phyloP scores from a whole-genome alignment of 352 stramenopile genomes.

The Saprolegnia parasitica region DNA sequence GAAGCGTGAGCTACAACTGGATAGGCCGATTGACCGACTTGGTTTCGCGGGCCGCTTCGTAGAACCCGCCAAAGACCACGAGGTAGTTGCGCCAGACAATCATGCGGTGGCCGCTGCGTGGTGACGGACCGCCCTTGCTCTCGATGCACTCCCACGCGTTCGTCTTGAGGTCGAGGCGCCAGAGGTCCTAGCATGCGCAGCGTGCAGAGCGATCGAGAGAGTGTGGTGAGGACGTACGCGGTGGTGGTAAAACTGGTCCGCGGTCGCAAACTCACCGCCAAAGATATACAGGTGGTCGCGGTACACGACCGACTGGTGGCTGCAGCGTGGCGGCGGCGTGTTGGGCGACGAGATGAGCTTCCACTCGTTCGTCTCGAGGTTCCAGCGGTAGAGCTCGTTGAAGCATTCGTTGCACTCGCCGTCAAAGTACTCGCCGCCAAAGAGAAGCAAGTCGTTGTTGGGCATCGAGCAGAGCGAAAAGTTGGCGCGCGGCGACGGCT shows the following conservation, averaged over 20 bases:
- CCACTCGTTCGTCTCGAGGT: conserved; percentile 85
- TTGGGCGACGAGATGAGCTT: conserved; percentile 86
- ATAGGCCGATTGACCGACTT: conserved; percentile 39
- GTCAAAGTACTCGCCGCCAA: conserved; percentile 98
- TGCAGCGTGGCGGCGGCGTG: conserved; percentile 88
- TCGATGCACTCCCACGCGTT: conserved; percentile 93
- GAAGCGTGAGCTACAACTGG: conserved; percentile 18
- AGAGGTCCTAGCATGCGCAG: conserved; percentile 61
- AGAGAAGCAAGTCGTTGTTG: conserved; percentile 80
- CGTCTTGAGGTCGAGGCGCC: conserved; percentile 89
- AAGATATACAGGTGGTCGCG: conserved; percentile 96
- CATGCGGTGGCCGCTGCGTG: conserved; percentile 90
- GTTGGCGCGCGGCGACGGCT: conserved; percentile 68
- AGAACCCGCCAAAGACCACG: conserved; percentile 97
- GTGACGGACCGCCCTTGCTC: conserved; percentile 71
- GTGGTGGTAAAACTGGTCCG: conserved; percentile 98
- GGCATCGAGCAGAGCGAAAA: conserved; percentile 72
- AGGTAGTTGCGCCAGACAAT: conserved; percentile 94
- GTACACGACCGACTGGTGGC: conserved; percentile 93
- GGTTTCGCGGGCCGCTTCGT: conserved; percentile 88
- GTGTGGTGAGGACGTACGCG: conserved; percentile 35
- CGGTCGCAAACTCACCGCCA: conserved; percentile 94
- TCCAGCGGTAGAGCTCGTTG: conserved; percentile 95
- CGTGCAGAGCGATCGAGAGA: background rate
- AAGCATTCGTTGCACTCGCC: conserved; percentile 94